Percentiles rank a stretch among this genome's conserved stretches.
Evolutionary conservation across 202 grass and related monocot genomes (phyloP).

Genomic region (Carex arenaria): DNA sequence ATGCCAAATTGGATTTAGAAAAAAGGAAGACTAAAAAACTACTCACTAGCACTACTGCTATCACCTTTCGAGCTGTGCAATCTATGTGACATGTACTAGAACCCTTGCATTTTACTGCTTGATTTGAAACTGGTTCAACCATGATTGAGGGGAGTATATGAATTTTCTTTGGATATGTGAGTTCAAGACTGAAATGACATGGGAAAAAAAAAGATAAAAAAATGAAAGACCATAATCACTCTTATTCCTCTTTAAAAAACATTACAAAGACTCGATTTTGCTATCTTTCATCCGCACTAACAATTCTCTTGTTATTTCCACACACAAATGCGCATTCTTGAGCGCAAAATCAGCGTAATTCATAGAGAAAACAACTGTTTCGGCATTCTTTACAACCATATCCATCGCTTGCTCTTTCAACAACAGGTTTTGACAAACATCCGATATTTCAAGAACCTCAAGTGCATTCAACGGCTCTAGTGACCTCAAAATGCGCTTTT

Average conservation of each 20-base stretch:
- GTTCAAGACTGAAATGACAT: no score
- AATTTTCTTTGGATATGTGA: slow-evolving; percentile 5
- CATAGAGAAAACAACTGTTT: slow-evolving; percentile 51
- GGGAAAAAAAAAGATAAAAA: background rate
- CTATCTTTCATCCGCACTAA: slow-evolving; percentile 24
- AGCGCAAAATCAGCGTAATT: slow-evolving; percentile 47
- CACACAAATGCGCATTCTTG: slow-evolving; percentile 46
- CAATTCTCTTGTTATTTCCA: slow-evolving; percentile 72
- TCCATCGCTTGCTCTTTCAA: slow-evolving; percentile 59
- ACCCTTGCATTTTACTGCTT: background rate
- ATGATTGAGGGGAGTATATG: background rate
- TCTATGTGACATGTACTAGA: slow-evolving; percentile 12
- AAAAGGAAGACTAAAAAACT: no score
- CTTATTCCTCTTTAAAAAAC: background rate
- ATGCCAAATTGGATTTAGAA: no score
- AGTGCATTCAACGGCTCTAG: slow-evolving; percentile 42
- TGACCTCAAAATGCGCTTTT: slow-evolving; percentile 32
- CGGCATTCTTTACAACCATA: slow-evolving; percentile 43
- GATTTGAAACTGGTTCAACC: slow-evolving; percentile 1
- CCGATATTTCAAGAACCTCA: slow-evolving; percentile 59
- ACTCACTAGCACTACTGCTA: slow-evolving; percentile 40
- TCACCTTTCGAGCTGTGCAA: slow-evolving; percentile 79
- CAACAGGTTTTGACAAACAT: slow-evolving; percentile 31
- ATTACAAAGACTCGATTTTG: background rate
- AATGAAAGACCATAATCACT: background rate